Evolutionary conservation across 768 basidiomycete genomes (phyloP), one percentile per base, ranked within the genome.

Genomic region (Kwoniella sp.): DNA sequence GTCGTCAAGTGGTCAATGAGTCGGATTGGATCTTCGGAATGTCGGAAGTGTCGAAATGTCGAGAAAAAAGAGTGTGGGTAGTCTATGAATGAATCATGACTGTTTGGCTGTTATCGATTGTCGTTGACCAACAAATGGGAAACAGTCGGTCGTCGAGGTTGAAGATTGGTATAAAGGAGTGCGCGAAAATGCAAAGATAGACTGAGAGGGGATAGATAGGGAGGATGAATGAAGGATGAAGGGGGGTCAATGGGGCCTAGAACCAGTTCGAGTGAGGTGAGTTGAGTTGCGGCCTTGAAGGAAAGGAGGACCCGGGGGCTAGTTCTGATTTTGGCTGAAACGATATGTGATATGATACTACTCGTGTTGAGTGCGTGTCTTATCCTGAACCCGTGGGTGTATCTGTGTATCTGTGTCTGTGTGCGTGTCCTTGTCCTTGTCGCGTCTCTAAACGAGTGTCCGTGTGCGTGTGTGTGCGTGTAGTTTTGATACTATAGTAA

Each of bases 261-360:
- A n/a, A n/a, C n/a, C n/a, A n/a, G n/a, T n/a, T n/a, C n/a, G 25
- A 50, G 58, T 27, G 47, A 51, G 48, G n/a, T n/a, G n/a, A n/a
- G n/a, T n/a, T n/a, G n/a, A n/a, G n/a, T n/a, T n/a, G n/a, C n/a
- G n/a, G n/a, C n/a, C n/a, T n/a, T n/a, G n/a, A n/a, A n/a, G n/a
- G n/a, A n/a, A n/a, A n/a, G n/a, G n/a, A n/a, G n/a, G n/a, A n/a
- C n/a, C n/a, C 26, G 58, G 24, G n/a, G 58, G 58, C 58, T 60
- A 60, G 58, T 51, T 52, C 29, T 49, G 58, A 60, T 60, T 52
- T 52, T 60, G 50, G 36, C 58, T 60, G 58, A 60, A 60, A 60
- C 58, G 58, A n/a, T n/a, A n/a, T n/a, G n/a, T 22, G 50, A 60
- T 49, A 10, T 10, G 5, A n/a, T n/a, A n/a, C n/a, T n/a, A n/a